These are phyloP conservation scores for Exidia glandulosa DNA, from an alignment of 768 basidiomycete genomes.

Conservation along the genomic window DNA sequence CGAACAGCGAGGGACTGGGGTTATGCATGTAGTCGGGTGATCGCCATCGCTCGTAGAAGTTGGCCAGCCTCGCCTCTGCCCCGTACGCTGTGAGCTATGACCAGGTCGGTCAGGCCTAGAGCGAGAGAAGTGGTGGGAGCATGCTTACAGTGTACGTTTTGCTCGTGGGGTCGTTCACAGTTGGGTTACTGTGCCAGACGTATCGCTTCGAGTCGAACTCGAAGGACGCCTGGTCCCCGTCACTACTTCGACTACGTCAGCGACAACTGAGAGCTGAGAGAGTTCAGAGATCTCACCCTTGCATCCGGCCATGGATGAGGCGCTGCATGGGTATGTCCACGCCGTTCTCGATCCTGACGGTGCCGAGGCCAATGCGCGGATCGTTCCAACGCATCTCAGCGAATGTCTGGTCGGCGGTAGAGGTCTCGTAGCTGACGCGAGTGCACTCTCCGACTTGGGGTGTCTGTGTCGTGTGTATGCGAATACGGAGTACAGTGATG, in stretches of 20 bases:
- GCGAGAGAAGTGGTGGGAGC: not conserved
- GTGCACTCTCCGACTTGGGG: too few relatives aligned
- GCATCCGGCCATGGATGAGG: not conserved
- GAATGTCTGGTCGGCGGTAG: too few relatives aligned
- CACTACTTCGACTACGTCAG: not conserved
- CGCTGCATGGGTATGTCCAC: not conserved
- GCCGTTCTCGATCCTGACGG: not conserved
- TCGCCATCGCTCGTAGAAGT: not conserved
- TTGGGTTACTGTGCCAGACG: not conserved
- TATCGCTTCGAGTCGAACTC: not conserved
- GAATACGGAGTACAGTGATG: too few relatives aligned
- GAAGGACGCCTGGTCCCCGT: not conserved
- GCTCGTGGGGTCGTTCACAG: not conserved
- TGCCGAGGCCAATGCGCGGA: not conserved
- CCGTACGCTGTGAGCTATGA: not conserved
- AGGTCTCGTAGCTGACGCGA: too few relatives aligned
- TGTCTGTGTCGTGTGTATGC: too few relatives aligned
- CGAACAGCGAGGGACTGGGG: not conserved
- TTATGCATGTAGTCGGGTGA: not conserved
- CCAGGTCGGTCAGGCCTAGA: not conserved
- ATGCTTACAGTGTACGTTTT: not conserved
- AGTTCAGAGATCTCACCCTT: not conserved
- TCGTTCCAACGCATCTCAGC: not conserved
- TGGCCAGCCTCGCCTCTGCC: not conserved
- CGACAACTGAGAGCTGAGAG: not conserved